Evolutionary conservation across 306 rosid genomes (phyloP).

Genomic region (Sicyos edulis): DNA sequence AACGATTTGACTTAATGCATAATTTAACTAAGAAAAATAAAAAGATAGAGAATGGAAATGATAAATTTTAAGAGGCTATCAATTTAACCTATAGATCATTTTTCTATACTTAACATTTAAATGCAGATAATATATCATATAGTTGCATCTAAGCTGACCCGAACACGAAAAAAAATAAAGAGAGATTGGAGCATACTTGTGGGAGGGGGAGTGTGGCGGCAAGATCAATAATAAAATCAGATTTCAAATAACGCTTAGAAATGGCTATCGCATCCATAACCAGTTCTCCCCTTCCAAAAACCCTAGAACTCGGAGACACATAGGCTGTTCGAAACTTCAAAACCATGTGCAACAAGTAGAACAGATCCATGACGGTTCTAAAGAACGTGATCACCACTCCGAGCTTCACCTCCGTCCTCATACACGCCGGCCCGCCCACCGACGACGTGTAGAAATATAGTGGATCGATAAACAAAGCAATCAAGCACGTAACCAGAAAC

Average conservation of each 20-base stretch:
- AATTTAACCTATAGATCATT: too few relatives aligned
- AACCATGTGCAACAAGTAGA: constrained; percentile 62
- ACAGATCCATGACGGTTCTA: constrained; percentile 65
- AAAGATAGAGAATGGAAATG: too few relatives aligned
- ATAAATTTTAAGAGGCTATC: too few relatives aligned
- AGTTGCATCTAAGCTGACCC: too few relatives aligned
- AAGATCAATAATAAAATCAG: constrained; percentile 78
- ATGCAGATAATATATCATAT: too few relatives aligned
- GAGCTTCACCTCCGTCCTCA: constrained; percentile 32
- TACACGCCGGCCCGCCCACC: constrained; percentile 66
- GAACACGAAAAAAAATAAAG: too few relatives aligned
- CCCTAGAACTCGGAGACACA: constrained; percentile 68
- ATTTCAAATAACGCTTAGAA: constrained; percentile 58
- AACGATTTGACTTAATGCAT: too few relatives aligned
- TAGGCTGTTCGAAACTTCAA: constrained; percentile 84
- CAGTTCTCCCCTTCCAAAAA: constrained; percentile 83
- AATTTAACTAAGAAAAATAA: too few relatives aligned
- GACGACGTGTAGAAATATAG: constrained; percentile 70
- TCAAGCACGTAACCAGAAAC: constrained; percentile 58
- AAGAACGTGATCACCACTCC: constrained; percentile 42
- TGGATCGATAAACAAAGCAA: constrained; percentile 77
- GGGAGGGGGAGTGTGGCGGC: constrained; percentile 81
- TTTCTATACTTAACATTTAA: too few relatives aligned
- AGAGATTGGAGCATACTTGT: constrained; percentile 36
- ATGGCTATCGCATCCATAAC: constrained; percentile 63